Evolutionary conservation across 2,329 filamentous ascomycete species (phyloP).

Genomic region (Aureobasidium sp.): DNA sequence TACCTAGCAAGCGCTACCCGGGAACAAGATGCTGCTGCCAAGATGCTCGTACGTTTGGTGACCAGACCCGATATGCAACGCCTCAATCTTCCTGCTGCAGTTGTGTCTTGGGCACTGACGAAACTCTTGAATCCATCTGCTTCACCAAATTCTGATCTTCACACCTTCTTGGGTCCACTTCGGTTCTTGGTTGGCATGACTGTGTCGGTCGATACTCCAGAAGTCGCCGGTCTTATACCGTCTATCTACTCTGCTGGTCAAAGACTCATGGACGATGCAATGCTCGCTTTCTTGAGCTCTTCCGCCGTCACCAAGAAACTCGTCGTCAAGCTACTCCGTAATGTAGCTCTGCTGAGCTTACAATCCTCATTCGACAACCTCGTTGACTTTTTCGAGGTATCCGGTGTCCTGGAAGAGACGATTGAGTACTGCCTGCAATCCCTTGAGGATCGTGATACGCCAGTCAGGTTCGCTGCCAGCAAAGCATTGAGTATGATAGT

Average conservation of each 20-base stretch:
- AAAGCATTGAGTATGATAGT: slow-evolving; percentile 87
- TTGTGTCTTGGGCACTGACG: slow-evolving; percentile 63
- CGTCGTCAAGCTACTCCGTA: slow-evolving; percentile 75
- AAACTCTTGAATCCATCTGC: slow-evolving; percentile 43
- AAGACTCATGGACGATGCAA: slow-evolving; percentile 46
- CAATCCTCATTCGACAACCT: slow-evolving; percentile 26
- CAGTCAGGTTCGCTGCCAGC: slow-evolving; percentile 80
- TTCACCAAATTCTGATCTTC: slow-evolving; percentile 46
- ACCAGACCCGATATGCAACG: slow-evolving; percentile 82
- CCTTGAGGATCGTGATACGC: slow-evolving; percentile 80
- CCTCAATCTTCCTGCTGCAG: slow-evolving; percentile 56
- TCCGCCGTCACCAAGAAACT: slow-evolving; percentile 76
- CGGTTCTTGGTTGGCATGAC: slow-evolving; percentile 71
- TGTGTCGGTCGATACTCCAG: slow-evolving; percentile 61
- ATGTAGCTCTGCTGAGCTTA: slow-evolving; percentile 59
- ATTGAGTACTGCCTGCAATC: slow-evolving; percentile 74
- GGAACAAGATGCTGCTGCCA: slow-evolving; percentile 79
- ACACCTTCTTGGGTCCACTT: slow-evolving; percentile 69
- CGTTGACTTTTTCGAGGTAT: slow-evolving; percentile 27
- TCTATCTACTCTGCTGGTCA: slow-evolving; percentile 58
- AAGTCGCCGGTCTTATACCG: slow-evolving; percentile 58
- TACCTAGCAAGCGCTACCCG: slow-evolving; percentile 72
- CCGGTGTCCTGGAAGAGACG: slow-evolving; percentile 56
- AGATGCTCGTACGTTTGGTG: slow-evolving; percentile 70
- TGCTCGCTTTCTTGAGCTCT: slow-evolving; percentile 49